A percentile compares a stretch with the other conserved stretches of the same genome.
Conservation (phyloP, 768 basidiomycete genomes). For the Lactarius evosmus region DNA sequence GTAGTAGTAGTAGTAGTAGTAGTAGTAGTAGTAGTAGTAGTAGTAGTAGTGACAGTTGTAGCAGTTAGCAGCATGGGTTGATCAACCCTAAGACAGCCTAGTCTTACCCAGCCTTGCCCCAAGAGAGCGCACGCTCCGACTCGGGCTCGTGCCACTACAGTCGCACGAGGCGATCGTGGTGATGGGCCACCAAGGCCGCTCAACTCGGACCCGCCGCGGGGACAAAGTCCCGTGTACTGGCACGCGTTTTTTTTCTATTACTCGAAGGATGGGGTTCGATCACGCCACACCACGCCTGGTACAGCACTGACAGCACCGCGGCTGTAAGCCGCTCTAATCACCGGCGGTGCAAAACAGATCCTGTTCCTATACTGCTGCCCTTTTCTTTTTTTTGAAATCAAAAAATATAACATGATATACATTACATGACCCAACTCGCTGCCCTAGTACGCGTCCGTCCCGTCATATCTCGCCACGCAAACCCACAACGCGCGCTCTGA, state of each 20-base stretch:
- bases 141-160: background rate
- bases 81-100: no score
- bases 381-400: no score
- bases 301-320: background rate
- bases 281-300: conserved; percentile 3
- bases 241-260: background rate
- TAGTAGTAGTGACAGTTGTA: no score
- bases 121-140: no score
- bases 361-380: background rate
- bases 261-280: background rate
- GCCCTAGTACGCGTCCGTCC: no score
- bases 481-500: background rate
- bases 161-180: background rate
- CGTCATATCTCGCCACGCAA: no score
- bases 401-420: no score
- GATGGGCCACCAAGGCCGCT: background rate
- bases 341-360: background rate
- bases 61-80: background rate
- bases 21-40: no score
- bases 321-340: background rate
- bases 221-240: background rate
- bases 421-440: background rate
- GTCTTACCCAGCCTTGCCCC: no score
- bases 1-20: no score
- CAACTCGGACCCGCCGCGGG: background rate